Base-by-base conservation (phyloP, 2,329 filamentous ascomycete species). In the Karstenula rhodostoma region DNA sequence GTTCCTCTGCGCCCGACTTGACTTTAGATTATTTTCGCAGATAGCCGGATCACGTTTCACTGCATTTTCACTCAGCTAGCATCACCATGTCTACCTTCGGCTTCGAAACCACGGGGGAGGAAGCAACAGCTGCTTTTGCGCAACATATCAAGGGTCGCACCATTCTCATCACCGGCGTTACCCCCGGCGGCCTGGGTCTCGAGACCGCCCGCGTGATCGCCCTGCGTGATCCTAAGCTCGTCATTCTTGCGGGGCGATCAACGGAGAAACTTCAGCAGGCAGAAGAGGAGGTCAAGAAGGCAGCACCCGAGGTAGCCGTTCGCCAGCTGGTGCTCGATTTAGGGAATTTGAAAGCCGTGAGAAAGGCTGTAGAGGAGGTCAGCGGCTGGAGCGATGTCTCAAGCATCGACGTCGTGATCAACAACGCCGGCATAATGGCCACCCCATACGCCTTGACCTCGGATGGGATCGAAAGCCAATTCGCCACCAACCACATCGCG, bases 401-500 rank as follows among this genome's bases (percentile, higher is more conserved):
- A 0, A 68, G 17, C 0, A 71, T 82, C 13, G 78, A 82, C 60
- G 67, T 81, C 40, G 66, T 81, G 6, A 70, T 80, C 54, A 70
- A 74, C 62, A 81, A 81, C 57, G 80, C 80, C 0, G 67, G 60
- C 2, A 58, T 69, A 22, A 67, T 68, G 65, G 75, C 75, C 23
- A 67, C 77, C 40, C 72, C 58, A 1, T 67, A 32, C 19, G 15
- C 27, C 3, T 50, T n/a, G 15, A 80, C 76, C 2, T 61, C 66
- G 15, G 78, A 82, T 33, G 80, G 79, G 29, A 79, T 80, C 60
- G 81, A 83, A 65, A 66, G 75, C 19, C 78, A 82, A 47, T 78
- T 83, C 57, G 81, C 76, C 17, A 79, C 75, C 2, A 83, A 83
- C 59, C 77, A 82, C 40, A 32, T 83, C 47, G 81, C 78, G 4